Evolutionary conservation across 2,329 filamentous ascomycete species (phyloP).

Genomic region (Calonectria multiphialidica): DNA sequence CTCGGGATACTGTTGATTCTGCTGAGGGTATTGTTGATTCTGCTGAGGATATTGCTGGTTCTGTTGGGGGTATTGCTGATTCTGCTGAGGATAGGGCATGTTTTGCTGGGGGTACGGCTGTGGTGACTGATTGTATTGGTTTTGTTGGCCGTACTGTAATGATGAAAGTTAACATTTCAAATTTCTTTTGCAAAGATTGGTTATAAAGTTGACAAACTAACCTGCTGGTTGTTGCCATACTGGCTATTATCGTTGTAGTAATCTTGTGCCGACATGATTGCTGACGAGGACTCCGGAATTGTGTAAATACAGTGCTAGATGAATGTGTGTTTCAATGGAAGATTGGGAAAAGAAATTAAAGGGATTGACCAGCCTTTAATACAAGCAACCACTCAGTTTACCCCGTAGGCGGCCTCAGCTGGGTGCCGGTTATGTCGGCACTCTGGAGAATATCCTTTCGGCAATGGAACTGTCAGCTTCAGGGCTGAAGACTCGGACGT

Average conservation of each 20-base stretch:
- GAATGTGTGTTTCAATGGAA: not conserved
- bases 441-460: not conserved
- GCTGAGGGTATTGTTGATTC: conserved; percentile 26
- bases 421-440: not conserved
- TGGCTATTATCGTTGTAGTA: conserved; percentile 36
- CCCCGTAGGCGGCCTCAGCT: not conserved
- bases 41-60: not conserved
- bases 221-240: conserved; percentile 21
- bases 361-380: not conserved
- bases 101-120: conserved; percentile 23
- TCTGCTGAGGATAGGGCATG: conserved; percentile 16
- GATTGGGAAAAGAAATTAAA: not conserved
- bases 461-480: not conserved
- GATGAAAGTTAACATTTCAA: not conserved
- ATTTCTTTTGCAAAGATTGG: not conserved
- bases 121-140: not conserved
- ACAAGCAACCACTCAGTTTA: not conserved
- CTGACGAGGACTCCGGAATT: not conserved
- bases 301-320: not conserved
- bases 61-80: not conserved
- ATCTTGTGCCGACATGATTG: conserved; percentile 40
- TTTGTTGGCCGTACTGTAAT: not conserved
- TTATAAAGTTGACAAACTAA: not conserved
- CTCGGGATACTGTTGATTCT: conserved; percentile 27
- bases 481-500: not conserved